Conservation (phyloP, 768 basidiomycete species). For the Rhodotorula babjevae region DNA sequence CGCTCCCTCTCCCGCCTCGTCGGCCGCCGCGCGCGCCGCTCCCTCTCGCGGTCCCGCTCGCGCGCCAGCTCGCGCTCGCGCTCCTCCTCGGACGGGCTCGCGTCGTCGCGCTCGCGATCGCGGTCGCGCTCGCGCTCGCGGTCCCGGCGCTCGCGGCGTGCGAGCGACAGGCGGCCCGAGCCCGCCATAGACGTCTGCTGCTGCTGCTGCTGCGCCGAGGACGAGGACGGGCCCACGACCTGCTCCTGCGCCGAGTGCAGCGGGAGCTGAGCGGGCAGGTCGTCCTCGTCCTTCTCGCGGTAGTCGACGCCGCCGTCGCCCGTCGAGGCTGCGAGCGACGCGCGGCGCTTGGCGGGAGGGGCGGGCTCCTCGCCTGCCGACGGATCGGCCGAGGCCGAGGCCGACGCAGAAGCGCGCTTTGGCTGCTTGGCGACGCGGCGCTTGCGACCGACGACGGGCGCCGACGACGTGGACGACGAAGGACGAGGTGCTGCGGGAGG, state of each 20-base stretch:
- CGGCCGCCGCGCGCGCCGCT: neutral
- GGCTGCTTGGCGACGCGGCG: slow-evolving; percentile 16
- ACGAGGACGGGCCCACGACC: too few species aligned
- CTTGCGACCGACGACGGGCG: slow-evolving; percentile 11
- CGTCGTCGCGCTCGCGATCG: neutral
- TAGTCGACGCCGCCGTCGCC: too few species aligned
- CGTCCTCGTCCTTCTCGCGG: too few species aligned
- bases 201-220: too few species aligned
- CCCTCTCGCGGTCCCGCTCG: neutral
- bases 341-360: neutral
- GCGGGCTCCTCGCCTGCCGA: neutral
- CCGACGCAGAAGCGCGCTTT: neutral
- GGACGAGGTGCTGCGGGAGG: neutral
- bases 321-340: neutral
- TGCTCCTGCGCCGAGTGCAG: too few species aligned
- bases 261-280: too few species aligned
- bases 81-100: neutral
- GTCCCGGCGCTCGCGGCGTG: neutral
- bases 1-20: neutral
- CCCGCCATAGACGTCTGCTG: too few species aligned
- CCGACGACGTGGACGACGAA: neutral
- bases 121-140: neutral
- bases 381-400: neutral
- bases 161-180: too few species aligned
- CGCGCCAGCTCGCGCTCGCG: neutral